Evolutionary conservation across 2,329 filamentous ascomycete species (phyloP), one percentile per base, ranked within the genome.

Genomic region (Diaporthe amygdali): DNA sequence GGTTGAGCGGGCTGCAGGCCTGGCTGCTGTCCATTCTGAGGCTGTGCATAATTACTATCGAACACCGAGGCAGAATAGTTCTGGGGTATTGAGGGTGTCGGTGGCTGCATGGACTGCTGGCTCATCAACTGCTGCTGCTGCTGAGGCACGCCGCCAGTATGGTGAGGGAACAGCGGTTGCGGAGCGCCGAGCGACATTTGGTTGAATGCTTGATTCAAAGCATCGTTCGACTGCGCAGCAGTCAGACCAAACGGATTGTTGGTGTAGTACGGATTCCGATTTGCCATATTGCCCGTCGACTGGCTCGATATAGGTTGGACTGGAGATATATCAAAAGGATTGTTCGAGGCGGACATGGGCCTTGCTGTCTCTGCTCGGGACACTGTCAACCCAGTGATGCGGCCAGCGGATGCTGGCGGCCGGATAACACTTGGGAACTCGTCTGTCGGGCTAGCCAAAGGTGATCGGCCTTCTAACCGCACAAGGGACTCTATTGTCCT

Each of bases 401-500:
- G 73, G 5, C 73, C 78, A 74, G 74, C 74, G 22, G 70, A 82
- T 74, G 78, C 85, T 83, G 37, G 87, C 79, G n/a, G 90, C 86
- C 70, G 68, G 6, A 34, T 41, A 10, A 61, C 59, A 56, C 61
- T 59, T 14, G 72, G 70, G n/a, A 73, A 72, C 34, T 73, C 72
- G 41, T 70, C 63, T 8, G 39, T 44, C 4, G 72, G 72, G 30
- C 51, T 73, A 27, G 70, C 39, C 22, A 70, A 4, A 30, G 83
- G 80, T 41, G 83, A 81, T 69, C 78, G 77, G 39, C 90, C 91
- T 32, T 95, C 96, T 47, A 98, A 83, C 75, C 94, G 89, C 70
- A 96, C 90, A 77, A 99, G 82, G 22, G 94, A 90, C 81, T 98
- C 96, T 54, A 98, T 90, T 0, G 96, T 91, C 80, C 90, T 92